Percentiles rank a stretch among this genome's conserved stretches.
Conservation (phyloP, 2,329 filamentous ascomycete genomes). For the Lomentospora prolificans region DNA sequence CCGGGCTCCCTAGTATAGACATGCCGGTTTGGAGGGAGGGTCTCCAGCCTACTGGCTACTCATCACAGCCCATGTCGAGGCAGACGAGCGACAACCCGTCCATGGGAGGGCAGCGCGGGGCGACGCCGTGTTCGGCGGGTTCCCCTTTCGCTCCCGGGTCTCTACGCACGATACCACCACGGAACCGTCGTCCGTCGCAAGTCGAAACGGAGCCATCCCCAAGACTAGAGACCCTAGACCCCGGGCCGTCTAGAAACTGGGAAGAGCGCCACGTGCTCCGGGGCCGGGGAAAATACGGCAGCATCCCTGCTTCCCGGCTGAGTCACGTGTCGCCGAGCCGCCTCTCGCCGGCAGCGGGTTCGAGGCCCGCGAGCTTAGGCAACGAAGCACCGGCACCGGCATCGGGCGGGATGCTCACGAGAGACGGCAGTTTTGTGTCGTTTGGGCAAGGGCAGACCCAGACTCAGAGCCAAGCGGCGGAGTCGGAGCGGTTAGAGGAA, state of each 20-base stretch:
- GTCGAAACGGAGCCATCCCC: slow-evolving; percentile 36
- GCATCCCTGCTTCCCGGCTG: slow-evolving; percentile 5
- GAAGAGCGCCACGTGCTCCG: slow-evolving; percentile 12
- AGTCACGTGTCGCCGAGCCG: slow-evolving; percentile 5
- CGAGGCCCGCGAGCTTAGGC: slow-evolving; percentile 1
- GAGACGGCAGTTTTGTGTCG: slow-evolving; percentile 9
- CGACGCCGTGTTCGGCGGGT: slow-evolving; percentile 7
- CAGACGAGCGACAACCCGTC: slow-evolving; percentile 24
- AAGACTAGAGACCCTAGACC: slow-evolving; percentile 19
- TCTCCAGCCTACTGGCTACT: slow-evolving; percentile 27
- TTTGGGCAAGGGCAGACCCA: slow-evolving; percentile 8
- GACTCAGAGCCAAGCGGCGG: neutral
- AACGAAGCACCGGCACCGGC: slow-evolving; percentile 9
- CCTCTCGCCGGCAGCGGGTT: slow-evolving; percentile 3
- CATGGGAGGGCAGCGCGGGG: neutral
- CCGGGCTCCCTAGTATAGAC: slow-evolving; percentile 1
- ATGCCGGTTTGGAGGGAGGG: slow-evolving; percentile 14
- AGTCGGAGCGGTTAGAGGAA: neutral
- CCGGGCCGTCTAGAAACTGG: slow-evolving; percentile 19
- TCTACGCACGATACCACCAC: slow-evolving; percentile 14
- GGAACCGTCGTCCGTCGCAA: slow-evolving; percentile 24
- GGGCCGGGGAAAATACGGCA: slow-evolving; percentile 5
- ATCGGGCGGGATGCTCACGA: slow-evolving; percentile 11
- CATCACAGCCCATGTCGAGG: slow-evolving; percentile 40
- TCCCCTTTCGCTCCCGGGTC: slow-evolving; percentile 14